Evolutionary conservation across 257 asterid genomes (phyloP).

Genomic region (Gentiana dahurica): DNA sequence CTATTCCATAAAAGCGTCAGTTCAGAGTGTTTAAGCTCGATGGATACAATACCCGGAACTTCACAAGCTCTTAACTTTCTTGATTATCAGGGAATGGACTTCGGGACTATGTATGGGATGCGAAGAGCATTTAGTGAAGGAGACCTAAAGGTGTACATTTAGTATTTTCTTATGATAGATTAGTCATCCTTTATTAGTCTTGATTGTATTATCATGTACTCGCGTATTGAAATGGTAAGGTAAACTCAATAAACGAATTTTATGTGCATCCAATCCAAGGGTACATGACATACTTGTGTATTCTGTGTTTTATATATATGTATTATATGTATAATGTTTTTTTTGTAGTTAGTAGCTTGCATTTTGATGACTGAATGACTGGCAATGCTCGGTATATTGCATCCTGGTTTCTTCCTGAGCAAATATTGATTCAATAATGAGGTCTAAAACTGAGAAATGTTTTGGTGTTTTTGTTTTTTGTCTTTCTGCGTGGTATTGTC

Average conservation of each 20-base stretch:
- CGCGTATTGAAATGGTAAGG: too few species aligned
- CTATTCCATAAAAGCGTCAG: constrained; percentile 58
- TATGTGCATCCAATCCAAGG: too few species aligned
- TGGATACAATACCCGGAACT: constrained; percentile 46
- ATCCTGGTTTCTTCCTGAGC: constrained; percentile 9
- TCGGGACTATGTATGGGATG: constrained; percentile 47
- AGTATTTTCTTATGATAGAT: constrained; percentile 8
- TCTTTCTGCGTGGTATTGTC: constrained; percentile 52
- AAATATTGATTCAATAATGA: constrained; percentile 17
- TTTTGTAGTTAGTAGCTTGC: too few species aligned
- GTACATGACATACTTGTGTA: too few species aligned
- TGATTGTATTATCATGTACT: too few species aligned
- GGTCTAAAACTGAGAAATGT: constrained; percentile 41
- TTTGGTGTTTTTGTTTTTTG: constrained; percentile 46
- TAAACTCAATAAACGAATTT: too few species aligned
- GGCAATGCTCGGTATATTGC: background rate
- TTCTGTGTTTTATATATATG: too few species aligned
- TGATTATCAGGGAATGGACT: constrained; percentile 58
- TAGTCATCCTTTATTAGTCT: too few species aligned
- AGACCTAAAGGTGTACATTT: constrained; percentile 68
- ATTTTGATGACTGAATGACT: too few species aligned
- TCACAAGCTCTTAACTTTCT: constrained; percentile 62
- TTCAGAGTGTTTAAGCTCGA: constrained; percentile 44
- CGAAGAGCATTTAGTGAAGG: constrained; percentile 93
- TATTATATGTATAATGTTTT: too few species aligned